Conservation (phyloP, 164 flowering plant species). For the Cinnamomum chago region DNA sequence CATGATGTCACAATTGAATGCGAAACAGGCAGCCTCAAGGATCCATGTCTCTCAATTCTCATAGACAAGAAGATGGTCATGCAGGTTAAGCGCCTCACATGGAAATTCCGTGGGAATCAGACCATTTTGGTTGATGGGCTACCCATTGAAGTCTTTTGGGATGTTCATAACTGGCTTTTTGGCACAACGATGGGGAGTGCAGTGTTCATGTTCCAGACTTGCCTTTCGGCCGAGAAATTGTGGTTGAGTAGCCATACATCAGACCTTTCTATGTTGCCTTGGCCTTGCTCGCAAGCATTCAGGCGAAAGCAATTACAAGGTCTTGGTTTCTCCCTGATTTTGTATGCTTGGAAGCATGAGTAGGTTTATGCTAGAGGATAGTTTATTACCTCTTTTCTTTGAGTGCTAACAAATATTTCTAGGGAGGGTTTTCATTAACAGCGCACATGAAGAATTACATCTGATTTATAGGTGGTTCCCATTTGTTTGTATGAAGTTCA, state of each 20-base stretch:
- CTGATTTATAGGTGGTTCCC: conserved; percentile 14
- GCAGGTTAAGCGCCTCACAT: conserved; percentile 34
- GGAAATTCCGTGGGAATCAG: conserved; percentile 45
- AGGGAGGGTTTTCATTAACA: conserved; percentile 29
- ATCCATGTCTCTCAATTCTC: conserved; percentile 27
- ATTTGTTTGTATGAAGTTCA: conserved; percentile 11
- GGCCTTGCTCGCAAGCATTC: conserved; percentile 24
- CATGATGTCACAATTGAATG: conserved; percentile 35
- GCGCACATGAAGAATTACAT: conserved; percentile 21
- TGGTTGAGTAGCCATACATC: conserved; percentile 35
- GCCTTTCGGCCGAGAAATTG: conserved; percentile 58
- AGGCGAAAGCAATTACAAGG: conserved; percentile 20
- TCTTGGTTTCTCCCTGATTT: conserved; percentile 34
- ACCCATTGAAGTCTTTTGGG: conserved; percentile 76
- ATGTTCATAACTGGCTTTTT: conserved; percentile 81
- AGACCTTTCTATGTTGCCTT: conserved; percentile 17
- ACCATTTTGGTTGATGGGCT: conserved; percentile 42
- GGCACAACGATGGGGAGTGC: conserved; percentile 51
- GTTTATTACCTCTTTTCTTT: conserved; percentile 3
- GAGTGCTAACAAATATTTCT: conserved; percentile 36
- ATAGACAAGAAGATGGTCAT: conserved; percentile 32
- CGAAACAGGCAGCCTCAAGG: conserved; percentile 19
- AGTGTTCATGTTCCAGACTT: conserved; percentile 77
- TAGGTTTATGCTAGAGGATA: conserved; percentile 18
- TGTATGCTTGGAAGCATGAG: conserved; percentile 51